Base-by-base conservation (phyloP, 495 filamentous ascomycete species). In the Penicillium cosmopolitanum region DNA sequence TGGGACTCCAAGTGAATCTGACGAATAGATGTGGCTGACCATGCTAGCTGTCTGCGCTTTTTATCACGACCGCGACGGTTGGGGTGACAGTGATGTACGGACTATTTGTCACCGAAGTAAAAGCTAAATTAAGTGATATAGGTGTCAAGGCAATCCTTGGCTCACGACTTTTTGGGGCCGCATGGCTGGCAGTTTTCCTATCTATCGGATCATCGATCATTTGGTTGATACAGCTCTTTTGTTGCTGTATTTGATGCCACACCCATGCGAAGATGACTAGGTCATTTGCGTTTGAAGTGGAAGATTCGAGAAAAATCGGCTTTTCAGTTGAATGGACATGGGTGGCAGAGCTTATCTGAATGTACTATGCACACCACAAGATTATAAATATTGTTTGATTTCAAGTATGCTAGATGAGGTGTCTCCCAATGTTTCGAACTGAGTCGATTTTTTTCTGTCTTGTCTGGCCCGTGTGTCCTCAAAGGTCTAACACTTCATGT, bases 161-260 rank as follows among this genome's bases (percentile, higher is more conserved):
- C 15, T 13, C 44, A 28, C 31, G 28, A 4, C 19, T 19, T 18
- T 42, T 57, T 40, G 16, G 19, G 12, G 19, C 33, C 5, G n/a
- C 55, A 15, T 57, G 55, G 55, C n/a, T 57, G 12, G 46, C 55
- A 57, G 55, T 51, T 13, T 18, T 16, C 4, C 44, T 57, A 8
- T 57, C 55, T 25, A 36, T 51, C 18, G 47, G 15, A 10, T 16
- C 55, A 15, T 35, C 28, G 9, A 13, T 57, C 15, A 51, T 16
- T 33, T 51, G 44, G 55, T 21, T 51, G 7, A 57, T 57, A n/a
- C 15, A 51, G 21, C 12, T 42, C 7, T 57, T 31, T 31, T 57
- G 44, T 23, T 57, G 55, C 23, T 51, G 55, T 28, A 57, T 57
- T 51, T 57, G 35, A 57, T 38, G 36, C 15, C 28, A 2, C 28